Evolutionary conservation across 345 rosid species (phyloP).

Genomic region (Salix purpurea): DNA sequence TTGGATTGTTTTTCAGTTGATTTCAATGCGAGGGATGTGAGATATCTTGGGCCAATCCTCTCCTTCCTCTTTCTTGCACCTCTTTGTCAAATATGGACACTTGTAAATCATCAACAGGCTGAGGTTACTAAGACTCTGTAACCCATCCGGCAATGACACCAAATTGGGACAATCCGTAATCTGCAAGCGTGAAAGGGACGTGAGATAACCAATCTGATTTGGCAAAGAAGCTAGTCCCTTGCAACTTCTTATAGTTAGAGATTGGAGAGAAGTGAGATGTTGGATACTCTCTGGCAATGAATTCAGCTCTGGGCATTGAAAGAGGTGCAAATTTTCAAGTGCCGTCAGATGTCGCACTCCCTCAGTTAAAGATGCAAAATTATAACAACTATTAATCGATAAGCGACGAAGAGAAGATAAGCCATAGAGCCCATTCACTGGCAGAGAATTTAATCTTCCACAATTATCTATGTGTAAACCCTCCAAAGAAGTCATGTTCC

Average conservation of each 20-base stretch:
- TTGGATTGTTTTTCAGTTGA: too few relatives aligned
- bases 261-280: background rate
- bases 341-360: background rate
- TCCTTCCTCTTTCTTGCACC: background rate
- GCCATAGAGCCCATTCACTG: background rate
- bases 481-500: background rate
- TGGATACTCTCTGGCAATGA: background rate
- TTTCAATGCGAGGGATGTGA: background rate
- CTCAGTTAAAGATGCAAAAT: background rate
- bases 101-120: background rate
- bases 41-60: conserved; percentile 5
- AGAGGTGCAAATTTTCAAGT: background rate
- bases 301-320: background rate
- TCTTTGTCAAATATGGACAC: background rate
- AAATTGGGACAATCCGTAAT: background rate
- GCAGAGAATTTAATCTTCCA: background rate
- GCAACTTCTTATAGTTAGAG: background rate
- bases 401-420: background rate
- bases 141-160: background rate
- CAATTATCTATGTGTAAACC: rapidly evolving
- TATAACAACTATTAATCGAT: background rate
- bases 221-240: background rate
- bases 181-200: background rate
- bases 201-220: background rate
- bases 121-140: background rate